Evolutionary conservation across 106 monocot species (phyloP).

Genomic region (Narthecium ossifragum): DNA sequence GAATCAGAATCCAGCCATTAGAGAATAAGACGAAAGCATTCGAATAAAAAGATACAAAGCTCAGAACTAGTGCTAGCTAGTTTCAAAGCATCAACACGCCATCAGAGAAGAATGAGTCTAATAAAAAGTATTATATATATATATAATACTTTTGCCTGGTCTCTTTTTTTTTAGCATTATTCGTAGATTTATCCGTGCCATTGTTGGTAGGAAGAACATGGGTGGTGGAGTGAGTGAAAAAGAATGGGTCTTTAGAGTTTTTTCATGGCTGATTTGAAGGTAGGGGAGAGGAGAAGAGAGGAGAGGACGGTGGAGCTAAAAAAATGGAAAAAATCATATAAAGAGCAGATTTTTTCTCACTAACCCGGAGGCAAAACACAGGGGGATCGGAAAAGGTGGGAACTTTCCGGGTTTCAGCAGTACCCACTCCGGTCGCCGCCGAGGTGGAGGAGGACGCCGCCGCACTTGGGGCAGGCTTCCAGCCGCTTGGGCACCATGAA

Average conservation of each 20-base stretch:
- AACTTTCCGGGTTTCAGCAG: slow-evolving; percentile 7
- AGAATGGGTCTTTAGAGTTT: not conserved
- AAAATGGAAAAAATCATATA: not conserved
- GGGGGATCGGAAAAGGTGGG: not conserved
- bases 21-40: too few relatives aligned
- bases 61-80: too few relatives aligned
- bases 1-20: slow-evolving; percentile 11
- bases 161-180: too few relatives aligned
- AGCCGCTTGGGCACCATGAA: slow-evolving; percentile 75
- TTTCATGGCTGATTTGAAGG: not conserved
- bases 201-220: not conserved
- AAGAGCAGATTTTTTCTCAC: too few relatives aligned
- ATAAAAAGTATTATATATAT: too few relatives aligned
- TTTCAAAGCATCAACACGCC: too few relatives aligned
- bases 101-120: too few relatives aligned
- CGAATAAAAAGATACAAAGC: too few relatives aligned
- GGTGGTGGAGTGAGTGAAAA: not conserved
- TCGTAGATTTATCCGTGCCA: too few relatives aligned
- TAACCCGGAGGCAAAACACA: too few relatives aligned
- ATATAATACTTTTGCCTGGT: too few relatives aligned
- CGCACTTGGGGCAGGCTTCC: slow-evolving; percentile 61
- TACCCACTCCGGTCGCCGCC: slow-evolving; percentile 19
- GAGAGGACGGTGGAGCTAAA: not conserved
- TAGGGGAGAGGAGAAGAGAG: not conserved
- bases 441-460: slow-evolving; percentile 56